Evolutionary conservation across 192 early-diverging fungal genomes (phyloP).

Genomic region (Coemansia sp.): DNA sequence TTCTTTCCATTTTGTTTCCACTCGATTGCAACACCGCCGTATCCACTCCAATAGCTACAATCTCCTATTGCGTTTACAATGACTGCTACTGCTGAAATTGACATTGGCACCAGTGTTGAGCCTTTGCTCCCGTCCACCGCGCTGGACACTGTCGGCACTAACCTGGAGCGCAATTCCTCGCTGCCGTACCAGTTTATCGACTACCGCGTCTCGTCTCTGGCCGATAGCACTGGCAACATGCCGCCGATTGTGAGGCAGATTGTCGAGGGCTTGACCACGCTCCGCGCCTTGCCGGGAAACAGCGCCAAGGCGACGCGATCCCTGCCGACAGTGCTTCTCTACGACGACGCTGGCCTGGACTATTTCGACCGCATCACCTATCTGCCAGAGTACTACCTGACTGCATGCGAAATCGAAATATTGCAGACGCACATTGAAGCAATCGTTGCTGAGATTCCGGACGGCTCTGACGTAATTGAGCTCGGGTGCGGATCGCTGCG

Average conservation of each 20-base stretch:
- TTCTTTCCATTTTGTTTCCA: too few species aligned
- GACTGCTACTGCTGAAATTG: slow-evolving; percentile 2
- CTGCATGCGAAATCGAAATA: slow-evolving; percentile 81
- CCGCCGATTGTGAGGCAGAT: slow-evolving; percentile 25
- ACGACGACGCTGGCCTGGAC: slow-evolving; percentile 78
- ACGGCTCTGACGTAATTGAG: slow-evolving; percentile 75
- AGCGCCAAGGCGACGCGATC: slow-evolving; percentile 4
- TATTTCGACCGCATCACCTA: slow-evolving; percentile 91
- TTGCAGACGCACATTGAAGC: slow-evolving; percentile 58
- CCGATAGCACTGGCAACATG: not conserved
- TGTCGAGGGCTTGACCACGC: slow-evolving; percentile 17
- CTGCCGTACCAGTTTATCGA: slow-evolving; percentile 22
- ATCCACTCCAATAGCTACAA: too few species aligned
- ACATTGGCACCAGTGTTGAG: not conserved
- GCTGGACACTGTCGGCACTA: not conserved
- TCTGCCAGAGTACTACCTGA: slow-evolving; percentile 81
- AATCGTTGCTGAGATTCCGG: slow-evolving; percentile 60
- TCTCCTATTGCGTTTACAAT: too few species aligned
- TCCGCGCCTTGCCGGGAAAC: slow-evolving; percentile 13
- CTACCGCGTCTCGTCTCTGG: slow-evolving; percentile 11
- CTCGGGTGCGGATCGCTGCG: slow-evolving; percentile 86
- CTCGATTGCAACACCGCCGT: too few species aligned
- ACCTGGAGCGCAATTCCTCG: not conserved
- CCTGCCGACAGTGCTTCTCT: slow-evolving; percentile 79
- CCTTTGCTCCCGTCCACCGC: not conserved